Base-by-base conservation (phyloP, 352 stramenopile genomes). In the Plasmopara muralis region DNA sequence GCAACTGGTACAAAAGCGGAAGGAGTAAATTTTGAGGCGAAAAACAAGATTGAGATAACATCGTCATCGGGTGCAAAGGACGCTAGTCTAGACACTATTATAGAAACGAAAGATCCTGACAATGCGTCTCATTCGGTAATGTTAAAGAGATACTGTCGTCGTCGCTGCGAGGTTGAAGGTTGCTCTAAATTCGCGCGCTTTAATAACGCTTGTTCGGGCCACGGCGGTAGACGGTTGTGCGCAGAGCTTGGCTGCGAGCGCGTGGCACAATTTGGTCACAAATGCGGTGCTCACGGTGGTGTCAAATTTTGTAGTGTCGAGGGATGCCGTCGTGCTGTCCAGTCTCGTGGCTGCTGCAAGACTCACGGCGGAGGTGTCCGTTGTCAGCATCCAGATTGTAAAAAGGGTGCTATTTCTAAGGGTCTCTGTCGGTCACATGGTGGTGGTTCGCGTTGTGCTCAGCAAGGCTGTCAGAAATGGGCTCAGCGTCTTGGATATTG, bases 321-420 rank as follows among this genome's bases (percentile, higher is more conserved):
- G 16, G 76, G 71, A 0, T 93, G 83, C 34, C 59, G 77, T 18
- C 79, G 82, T 40, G 77, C 76, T 5, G 83, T 92, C 43, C 83
- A 93, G 62, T 89, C 80, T 35, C 80, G 85, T 10, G 85, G 85
- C 9, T 88, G 77, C 40, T 95, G 85, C 64, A 93, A 92, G 62
- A 91, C 81, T 2, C 85, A 95, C 55, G 85, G 85, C 7, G 85
- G 85, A 9, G 85, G 85, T 28, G 81, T 90, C 20, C 80, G 79
- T n/a, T 95, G 85, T 62, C 79, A 90, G 59, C 61, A 74, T 12
- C 65, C 65, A 4, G 78, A 78, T 9, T 95, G 85, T 51, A 77
- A 74, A 31, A 94, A 94, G 57, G 85, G 83, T 2, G 84, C 83
- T 35, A 90, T 93, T 50, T 92, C 80, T 2, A 88, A 90, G 50